A percentile compares a stretch with the other conserved stretches of the same genome.
These are phyloP conservation scores for Paramyrothecium roridum DNA, from an alignment of 2,329 filamentous ascomycete species.

Conservation along the genomic window DNA sequence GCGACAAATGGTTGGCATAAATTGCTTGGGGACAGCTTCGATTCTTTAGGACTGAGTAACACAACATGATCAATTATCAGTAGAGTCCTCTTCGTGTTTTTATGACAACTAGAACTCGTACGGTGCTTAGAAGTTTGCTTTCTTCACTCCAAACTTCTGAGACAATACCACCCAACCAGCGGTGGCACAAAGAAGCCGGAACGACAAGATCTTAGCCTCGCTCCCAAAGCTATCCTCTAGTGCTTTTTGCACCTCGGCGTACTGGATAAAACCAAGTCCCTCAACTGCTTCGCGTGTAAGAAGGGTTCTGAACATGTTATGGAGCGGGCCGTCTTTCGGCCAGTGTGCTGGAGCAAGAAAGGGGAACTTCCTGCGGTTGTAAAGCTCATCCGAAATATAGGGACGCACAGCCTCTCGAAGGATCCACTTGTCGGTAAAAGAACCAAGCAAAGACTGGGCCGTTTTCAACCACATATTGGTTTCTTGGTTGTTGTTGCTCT, in stretches of 20 bases:
- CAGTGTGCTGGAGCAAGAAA: conserved; percentile 44
- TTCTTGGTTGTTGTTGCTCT: conserved; percentile 7
- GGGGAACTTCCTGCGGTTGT: conserved; percentile 45
- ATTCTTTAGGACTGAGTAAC: no score
- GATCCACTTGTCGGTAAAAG: conserved; percentile 45
- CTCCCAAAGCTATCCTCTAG: not conserved
- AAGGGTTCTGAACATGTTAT: conserved; percentile 25
- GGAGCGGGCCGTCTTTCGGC: conserved; percentile 37
- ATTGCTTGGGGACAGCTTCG: no score
- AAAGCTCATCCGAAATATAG: conserved; percentile 49
- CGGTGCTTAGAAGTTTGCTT: no score
- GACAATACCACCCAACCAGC: not conserved
- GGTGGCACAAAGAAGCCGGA: not conserved
- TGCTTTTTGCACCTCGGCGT: not conserved
- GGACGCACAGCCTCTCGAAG: conserved; percentile 46
- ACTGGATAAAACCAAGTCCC: conserved; percentile 37
- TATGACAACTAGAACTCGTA: no score
- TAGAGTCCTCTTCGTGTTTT: no score
- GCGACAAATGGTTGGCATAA: no score
- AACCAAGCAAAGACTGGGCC: conserved; percentile 6
- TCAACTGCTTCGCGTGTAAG: conserved; percentile 32
- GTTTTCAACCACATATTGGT: not conserved
- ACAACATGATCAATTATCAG: no score
- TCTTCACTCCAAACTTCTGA: not conserved
- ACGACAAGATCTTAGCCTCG: not conserved